Base-by-base conservation (phyloP, 2,329 filamentous ascomycete genomes). In the Trichoderma hamatum region DNA sequence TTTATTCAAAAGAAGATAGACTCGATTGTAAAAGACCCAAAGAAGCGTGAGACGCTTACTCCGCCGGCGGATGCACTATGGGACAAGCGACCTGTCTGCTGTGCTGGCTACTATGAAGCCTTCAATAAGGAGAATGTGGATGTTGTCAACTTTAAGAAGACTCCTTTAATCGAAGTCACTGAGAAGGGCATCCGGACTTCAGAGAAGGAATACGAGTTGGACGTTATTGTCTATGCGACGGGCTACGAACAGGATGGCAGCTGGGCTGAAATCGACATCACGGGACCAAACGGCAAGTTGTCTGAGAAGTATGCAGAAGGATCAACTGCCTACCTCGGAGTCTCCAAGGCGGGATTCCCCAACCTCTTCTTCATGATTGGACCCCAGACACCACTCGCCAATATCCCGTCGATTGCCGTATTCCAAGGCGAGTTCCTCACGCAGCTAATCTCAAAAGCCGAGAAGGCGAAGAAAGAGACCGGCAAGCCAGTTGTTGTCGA, bases 51-150 rank as follows among this genome's bases (percentile, higher is more conserved):
- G 5, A 49, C 30, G 59, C 39, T 62, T 3, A 32, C 59, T 11
- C 39, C 59, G 39, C 39, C 1, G 6, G 19, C 7, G 39, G 39
- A 49, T 24, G 28, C 26, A 0, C 39, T 43, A 0, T 62, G 46
- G 46, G 59, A 28, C 28, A 51, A 43, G 30, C 39, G 59, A 2
- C 59, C 59, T 6, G 43, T 51, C 2, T 49, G 39, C 46, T 19
- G 26, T 19, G 26, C 59, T 7, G 59, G 16, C 11, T 62, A 62
- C 26, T 62, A 62, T 3, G 59, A 62, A 19, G 46, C 39, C 1
- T 62, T 62, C 7, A 62, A 62, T n/a, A 62, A 62, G 7, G 30
- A 49, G 13, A 26, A 49, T 3, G 59, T 62, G 59, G 59, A 62
- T 16, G 26, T 62, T 51, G 59, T 62, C n/a, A 43, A 62, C 19